Percentiles rank a stretch among this genome's conserved stretches.
phyloP scores from a whole-genome alignment of 371 early-diverging fungal species.

The Phascolomyces articulosus region DNA sequence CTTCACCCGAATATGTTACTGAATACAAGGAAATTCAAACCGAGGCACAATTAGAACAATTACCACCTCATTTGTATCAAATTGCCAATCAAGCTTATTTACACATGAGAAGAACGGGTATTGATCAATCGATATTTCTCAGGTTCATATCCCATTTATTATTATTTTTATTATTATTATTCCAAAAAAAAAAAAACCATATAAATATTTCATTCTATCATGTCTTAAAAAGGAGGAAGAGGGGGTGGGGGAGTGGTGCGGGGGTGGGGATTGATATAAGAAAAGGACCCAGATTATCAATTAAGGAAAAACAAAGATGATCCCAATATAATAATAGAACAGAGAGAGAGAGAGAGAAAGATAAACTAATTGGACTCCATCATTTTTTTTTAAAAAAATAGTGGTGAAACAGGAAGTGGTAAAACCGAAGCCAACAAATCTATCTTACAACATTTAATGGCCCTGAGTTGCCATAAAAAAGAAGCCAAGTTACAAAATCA shows the following conservation, averaged over 20 bases:
- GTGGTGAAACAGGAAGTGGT: constrained; percentile 92
- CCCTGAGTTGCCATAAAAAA: constrained; percentile 77
- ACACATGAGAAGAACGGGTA: constrained; percentile 85
- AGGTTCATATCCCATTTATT: constrained; percentile 37
- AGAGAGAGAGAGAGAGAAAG: no score
- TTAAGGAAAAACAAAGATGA: no score
- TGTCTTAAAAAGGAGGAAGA: no score
- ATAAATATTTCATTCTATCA: no score
- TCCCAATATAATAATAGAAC: no score
- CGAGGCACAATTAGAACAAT: constrained; percentile 38
- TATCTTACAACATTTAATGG: constrained; percentile 70
- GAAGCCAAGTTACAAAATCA: constrained; percentile 80
- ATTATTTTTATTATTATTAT: neutral
- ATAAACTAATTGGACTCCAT: neutral
- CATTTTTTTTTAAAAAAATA: constrained; percentile 28
- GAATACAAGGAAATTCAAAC: constrained; percentile 62
- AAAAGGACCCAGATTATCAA: no score
- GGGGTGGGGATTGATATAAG: no score
- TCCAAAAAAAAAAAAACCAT: no score
- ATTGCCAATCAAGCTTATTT: constrained; percentile 72
- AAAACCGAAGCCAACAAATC: constrained; percentile 76
- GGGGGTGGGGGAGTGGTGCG: no score
- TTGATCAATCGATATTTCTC: constrained; percentile 79
- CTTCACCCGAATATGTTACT: constrained; percentile 74
- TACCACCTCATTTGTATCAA: constrained; percentile 88